phyloP scores from a whole-genome alignment of 345 rosid species.

The Trapa bicornis region DNA sequence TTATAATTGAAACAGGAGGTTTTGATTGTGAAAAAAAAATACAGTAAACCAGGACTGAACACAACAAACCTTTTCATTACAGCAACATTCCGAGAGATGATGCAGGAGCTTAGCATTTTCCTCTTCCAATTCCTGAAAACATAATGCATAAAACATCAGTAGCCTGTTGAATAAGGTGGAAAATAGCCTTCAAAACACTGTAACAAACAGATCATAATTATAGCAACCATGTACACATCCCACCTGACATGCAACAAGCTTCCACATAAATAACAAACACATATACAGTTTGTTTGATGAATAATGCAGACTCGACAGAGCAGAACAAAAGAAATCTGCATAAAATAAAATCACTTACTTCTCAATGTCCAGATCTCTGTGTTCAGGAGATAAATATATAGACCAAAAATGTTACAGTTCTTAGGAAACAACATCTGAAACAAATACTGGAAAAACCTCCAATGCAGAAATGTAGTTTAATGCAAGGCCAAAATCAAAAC shows the following conservation, averaged over 20 bases:
- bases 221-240: not conserved
- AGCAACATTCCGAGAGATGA: constrained; percentile 36
- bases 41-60: not conserved
- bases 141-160: not conserved
- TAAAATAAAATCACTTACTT: not conserved
- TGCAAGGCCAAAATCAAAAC: not conserved
- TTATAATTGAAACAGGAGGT: too few relatives aligned
- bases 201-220: not conserved
- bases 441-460: too few relatives aligned
- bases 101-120: constrained; percentile 42
- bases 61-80: constrained; percentile 33
- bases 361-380: not conserved
- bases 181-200: not conserved
- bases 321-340: not conserved
- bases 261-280: not conserved
- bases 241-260: not conserved
- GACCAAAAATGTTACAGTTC: too few relatives aligned
- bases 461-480: too few relatives aligned
- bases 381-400: not conserved
- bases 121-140: constrained; percentile 49
- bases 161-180: not conserved
- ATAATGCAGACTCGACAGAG: too few relatives aligned
- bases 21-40: too few relatives aligned
- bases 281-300: too few relatives aligned
- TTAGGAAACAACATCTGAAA: too few relatives aligned